Evolutionary conservation across 495 filamentous ascomycete species (phyloP).

Genomic region (Parathielavia appendiculata): DNA sequence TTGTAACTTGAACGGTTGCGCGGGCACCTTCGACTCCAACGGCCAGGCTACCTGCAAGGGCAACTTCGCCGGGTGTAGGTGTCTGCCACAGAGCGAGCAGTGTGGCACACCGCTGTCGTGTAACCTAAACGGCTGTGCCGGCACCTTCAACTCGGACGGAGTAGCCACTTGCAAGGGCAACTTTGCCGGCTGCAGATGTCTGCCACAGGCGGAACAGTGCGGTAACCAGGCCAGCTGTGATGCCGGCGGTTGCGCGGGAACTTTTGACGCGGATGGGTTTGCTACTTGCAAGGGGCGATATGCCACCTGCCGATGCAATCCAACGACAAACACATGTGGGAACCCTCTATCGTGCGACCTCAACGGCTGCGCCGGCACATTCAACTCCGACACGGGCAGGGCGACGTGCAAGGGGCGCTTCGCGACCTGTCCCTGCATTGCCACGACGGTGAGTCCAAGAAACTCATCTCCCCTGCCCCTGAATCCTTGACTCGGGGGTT

Average conservation of each 20-base stretch:
- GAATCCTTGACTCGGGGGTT: no score
- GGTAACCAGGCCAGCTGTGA: background rate
- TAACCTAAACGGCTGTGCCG: background rate
- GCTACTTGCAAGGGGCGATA: background rate
- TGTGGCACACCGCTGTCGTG: background rate
- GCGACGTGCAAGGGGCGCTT: no score
- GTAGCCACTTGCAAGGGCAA: background rate
- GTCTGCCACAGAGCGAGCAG: background rate
- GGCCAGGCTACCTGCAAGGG: background rate
- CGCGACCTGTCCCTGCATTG: no score
- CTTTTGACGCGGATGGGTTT: background rate
- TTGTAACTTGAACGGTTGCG: background rate
- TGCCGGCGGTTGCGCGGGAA: background rate
- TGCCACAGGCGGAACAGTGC: background rate
- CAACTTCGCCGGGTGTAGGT: background rate
- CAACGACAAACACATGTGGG: background rate
- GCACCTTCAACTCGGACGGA: background rate
- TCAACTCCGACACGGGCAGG: no score
- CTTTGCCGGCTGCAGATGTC: background rate
- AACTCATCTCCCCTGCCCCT: no score
- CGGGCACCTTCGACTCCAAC: background rate
- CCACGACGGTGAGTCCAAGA: no score
- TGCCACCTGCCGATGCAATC: background rate
- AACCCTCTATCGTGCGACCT: background rate
- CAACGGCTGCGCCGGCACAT: background rate